Conservation (phyloP, 2,329 filamentous ascomycete species). For the Scortechinia acanthostroma region DNA sequence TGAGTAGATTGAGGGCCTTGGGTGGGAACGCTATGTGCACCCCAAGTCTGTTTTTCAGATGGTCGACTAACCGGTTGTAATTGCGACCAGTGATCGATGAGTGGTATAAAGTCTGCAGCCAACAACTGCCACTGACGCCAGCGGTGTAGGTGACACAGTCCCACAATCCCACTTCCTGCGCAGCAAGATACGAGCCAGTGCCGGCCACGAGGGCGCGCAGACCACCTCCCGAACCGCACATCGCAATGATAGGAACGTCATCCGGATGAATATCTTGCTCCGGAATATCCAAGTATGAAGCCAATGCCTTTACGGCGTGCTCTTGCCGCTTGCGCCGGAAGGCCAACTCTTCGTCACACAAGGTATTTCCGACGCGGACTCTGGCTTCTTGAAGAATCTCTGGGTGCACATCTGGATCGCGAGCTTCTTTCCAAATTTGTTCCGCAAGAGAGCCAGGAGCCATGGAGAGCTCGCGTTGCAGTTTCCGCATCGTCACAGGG, state of each 20-base stretch:
- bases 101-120: conserved; percentile 18
- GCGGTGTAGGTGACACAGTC: conserved; percentile 18
- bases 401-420: conserved; percentile 13
- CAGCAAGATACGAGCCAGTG: conserved; percentile 15
- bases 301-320: conserved; percentile 13
- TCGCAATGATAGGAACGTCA: conserved; percentile 17
- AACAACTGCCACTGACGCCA: conserved; percentile 19
- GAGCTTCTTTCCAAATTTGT: conserved; percentile 67
- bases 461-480: conserved; percentile 83
- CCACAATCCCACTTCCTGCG: conserved; percentile 16
- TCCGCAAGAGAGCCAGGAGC: conserved; percentile 80
- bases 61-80: conserved; percentile 16
- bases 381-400: conserved; percentile 14
- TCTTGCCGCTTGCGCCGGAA: conserved; percentile 12
- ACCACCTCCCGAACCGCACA: conserved; percentile 18
- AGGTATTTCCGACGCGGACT: conserved; percentile 15
- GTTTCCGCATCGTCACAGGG: conserved; percentile 71
- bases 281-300: conserved; percentile 15
- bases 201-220: conserved; percentile 16
- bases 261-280: conserved; percentile 14
- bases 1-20: conserved; percentile 16
- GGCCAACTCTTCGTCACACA: conserved; percentile 14
- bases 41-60: conserved; percentile 18
- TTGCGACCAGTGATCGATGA: conserved; percentile 13
- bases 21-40: conserved; percentile 18